Evolutionary conservation across 1,284 basidiomycete genomes (phyloP).

Genomic region (Jaminaea rosea): DNA sequence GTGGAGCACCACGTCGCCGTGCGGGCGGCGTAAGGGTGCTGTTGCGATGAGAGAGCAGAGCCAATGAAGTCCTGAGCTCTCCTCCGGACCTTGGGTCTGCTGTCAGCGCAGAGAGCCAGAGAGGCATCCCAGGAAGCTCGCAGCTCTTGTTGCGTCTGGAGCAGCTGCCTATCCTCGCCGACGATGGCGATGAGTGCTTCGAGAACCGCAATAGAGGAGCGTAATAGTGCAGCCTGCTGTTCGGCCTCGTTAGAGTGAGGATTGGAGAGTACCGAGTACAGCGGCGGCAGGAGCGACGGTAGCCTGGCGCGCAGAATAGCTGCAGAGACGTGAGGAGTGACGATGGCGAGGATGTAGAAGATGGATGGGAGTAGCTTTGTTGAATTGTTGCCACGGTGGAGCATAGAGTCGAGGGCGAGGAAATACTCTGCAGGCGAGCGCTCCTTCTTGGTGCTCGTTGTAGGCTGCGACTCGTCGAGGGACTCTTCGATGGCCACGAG

Average conservation of each 20-base stretch:
- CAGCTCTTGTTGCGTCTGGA: constrained; percentile 28
- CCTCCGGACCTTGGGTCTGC: constrained; percentile 85
- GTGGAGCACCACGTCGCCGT: constrained; percentile 70
- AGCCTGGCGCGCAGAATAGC: constrained; percentile 36
- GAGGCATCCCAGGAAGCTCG: constrained; percentile 56
- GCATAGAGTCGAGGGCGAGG: constrained; percentile 38
- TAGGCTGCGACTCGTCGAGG: constrained; percentile 66
- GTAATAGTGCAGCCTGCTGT: constrained; percentile 51
- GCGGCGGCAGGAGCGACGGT: constrained; percentile 20
- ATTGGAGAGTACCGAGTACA: constrained; percentile 31
- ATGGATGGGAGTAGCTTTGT: constrained; percentile 22
- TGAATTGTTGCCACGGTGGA: constrained; percentile 12
- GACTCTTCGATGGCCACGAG: constrained; percentile 82
- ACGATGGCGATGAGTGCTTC: constrained; percentile 59
- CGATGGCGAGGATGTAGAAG: constrained; percentile 38
- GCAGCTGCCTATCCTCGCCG: constrained; percentile 54
- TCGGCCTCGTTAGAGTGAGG: constrained; percentile 62
- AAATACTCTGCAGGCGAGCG: constrained; percentile 36
- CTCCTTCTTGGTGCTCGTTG: constrained; percentile 4
- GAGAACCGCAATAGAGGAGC: constrained; percentile 65
- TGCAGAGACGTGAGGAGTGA: constrained; percentile 30
- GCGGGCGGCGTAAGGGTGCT: constrained; percentile 69
- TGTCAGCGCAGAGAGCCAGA: constrained; percentile 73
- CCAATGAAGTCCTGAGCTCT: constrained; percentile 76
- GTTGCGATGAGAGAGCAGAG: constrained; percentile 52